phyloP scores from a whole-genome alignment of 2,329 filamentous ascomycete genomes.

The Lecanosticta acicola region DNA sequence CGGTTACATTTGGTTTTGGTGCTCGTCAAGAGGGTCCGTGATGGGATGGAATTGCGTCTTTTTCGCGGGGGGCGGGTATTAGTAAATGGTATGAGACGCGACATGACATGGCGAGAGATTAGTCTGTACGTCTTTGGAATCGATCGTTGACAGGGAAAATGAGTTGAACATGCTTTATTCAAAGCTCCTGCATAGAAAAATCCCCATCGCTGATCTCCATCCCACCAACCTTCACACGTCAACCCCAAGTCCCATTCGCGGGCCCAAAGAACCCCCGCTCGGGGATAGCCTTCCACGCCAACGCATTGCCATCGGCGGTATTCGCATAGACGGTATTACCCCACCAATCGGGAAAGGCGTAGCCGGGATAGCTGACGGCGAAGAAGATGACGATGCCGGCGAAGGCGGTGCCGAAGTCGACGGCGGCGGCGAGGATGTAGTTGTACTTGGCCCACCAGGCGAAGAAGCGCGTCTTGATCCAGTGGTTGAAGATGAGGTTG shows the following conservation, averaged over 20 bases:
- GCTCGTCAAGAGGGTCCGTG: too few species aligned
- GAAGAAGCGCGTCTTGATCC: conserved; percentile 49
- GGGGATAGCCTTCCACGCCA: conserved; percentile 41
- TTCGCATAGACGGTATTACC: conserved; percentile 31
- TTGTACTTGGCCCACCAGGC: conserved; percentile 35
- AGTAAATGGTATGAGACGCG: too few species aligned
- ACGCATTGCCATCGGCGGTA: conserved; percentile 40
- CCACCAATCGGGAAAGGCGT: conserved; percentile 23
- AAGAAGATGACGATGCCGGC: conserved; percentile 36
- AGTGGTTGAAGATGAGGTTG: conserved; percentile 38
- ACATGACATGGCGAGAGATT: too few species aligned
- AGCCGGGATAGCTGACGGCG: conserved; percentile 39
- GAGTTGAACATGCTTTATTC: too few species aligned
- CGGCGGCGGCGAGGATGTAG: conserved; percentile 33
- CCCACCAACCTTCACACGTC: too few species aligned
- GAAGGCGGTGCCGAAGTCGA: conserved; percentile 35
- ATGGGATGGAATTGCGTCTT: too few species aligned
- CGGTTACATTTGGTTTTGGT: too few species aligned
- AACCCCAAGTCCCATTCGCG: conserved; percentile 24
- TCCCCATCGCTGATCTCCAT: too few species aligned
- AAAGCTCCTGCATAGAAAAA: too few species aligned
- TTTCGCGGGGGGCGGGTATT: too few species aligned
- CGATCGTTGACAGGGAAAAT: too few species aligned
- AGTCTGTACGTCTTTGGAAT: too few species aligned
- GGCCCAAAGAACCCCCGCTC: conserved; percentile 63